Percentiles rank a stretch among this genome's conserved stretches.
Conservation (phyloP, 2,329 filamentous ascomycete species). For the Cladosporium sphaerospermum region DNA sequence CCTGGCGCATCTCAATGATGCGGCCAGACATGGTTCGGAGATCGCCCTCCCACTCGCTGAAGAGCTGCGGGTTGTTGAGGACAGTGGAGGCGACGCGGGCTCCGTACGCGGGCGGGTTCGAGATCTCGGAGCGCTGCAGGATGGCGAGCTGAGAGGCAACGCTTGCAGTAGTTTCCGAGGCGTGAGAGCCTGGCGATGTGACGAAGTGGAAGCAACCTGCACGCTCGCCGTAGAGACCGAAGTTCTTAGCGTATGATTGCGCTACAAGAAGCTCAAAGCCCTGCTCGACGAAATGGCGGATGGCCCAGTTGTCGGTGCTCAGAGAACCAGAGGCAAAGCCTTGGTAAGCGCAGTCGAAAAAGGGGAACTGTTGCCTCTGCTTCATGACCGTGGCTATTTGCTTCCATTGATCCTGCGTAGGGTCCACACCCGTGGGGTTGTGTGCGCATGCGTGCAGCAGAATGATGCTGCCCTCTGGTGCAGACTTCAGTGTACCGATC, state of each 20-base stretch:
- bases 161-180: constrained; percentile 52
- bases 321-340: constrained; percentile 93
- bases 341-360: constrained; percentile 98
- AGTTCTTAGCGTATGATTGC: constrained; percentile 51
- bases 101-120: constrained; percentile 91
- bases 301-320: constrained; percentile 77
- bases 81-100: constrained; percentile 80
- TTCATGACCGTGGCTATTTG: constrained; percentile 74
- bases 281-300: constrained; percentile 88
- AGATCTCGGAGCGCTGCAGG: constrained; percentile 94
- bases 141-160: constrained; percentile 87
- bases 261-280: constrained; percentile 63
- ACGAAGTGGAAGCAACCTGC: constrained; percentile 96
- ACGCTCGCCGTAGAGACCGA: constrained; percentile 89
- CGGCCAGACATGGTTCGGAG: constrained; percentile 89
- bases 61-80: constrained; percentile 75
- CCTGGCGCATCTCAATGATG: constrained; percentile 85
- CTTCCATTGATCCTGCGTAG: constrained; percentile 89
- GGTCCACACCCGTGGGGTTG: constrained; percentile 96
- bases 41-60: constrained; percentile 88
- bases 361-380: constrained; percentile 81
- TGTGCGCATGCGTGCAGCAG: constrained; percentile 93
- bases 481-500: constrained; percentile 62
- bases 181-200: constrained; percentile 63
- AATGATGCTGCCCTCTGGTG: constrained; percentile 75